Evolutionary conservation across 1,284 basidiomycete species (phyloP).

Genomic region (Macrocystidia cucumis): DNA sequence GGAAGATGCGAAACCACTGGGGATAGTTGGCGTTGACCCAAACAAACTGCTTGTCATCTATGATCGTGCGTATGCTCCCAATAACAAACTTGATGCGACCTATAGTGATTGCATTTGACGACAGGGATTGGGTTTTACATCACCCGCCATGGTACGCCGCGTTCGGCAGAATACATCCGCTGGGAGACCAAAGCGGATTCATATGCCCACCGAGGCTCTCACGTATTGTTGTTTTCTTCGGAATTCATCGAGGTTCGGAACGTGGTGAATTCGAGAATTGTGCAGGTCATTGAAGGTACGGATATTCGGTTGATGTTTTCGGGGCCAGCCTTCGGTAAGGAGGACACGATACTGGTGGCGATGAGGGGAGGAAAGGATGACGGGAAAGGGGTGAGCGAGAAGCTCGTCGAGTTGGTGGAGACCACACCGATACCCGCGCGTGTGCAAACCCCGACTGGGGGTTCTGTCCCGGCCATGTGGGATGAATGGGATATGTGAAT

Average conservation of each 20-base stretch:
- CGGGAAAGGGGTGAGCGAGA: conserved; percentile 46
- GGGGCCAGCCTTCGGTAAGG: conserved; percentile 25
- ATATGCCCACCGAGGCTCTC: conserved; percentile 49
- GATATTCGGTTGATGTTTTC: conserved; percentile 59
- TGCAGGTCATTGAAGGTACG: conserved; percentile 65
- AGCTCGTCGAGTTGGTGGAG: conserved; percentile 61
- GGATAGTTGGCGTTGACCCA: conserved; percentile 49
- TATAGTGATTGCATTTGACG: not conserved
- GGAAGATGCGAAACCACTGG: conserved; percentile 53
- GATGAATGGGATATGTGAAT: conserved; percentile 65
- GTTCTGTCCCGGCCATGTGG: conserved; percentile 38
- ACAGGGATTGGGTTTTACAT: conserved; percentile 65
- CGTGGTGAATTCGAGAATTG: conserved; percentile 50
- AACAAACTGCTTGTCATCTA: conserved; percentile 64
- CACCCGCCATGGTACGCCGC: conserved; percentile 59
- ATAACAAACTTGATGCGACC: conserved; percentile 1
- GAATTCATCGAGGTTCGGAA: conserved; percentile 70
- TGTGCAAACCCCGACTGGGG: conserved; percentile 23
- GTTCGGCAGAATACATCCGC: conserved; percentile 54
- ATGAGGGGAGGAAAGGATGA: conserved; percentile 51
- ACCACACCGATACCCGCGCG: conserved; percentile 51
- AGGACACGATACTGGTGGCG: conserved; percentile 48
- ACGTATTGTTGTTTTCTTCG: conserved; percentile 64
- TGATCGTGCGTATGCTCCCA: conserved; percentile 63
- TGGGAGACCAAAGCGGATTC: conserved; percentile 66